phyloP scores from a whole-genome alignment of 257 asterid genomes.

The Verbena officinalis region DNA sequence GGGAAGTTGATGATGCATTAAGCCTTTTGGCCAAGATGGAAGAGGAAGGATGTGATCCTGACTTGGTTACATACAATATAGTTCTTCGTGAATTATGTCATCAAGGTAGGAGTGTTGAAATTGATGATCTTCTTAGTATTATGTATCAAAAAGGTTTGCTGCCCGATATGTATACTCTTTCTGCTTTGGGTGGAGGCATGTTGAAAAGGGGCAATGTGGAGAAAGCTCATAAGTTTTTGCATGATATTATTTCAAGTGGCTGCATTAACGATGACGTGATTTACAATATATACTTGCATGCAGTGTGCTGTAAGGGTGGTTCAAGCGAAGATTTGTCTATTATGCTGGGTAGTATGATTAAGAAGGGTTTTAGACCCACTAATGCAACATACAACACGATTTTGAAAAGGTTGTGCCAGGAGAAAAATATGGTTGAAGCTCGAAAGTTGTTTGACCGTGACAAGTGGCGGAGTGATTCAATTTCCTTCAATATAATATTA shows the following conservation, averaged over 20 bases:
- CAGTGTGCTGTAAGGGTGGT: slow-evolving; percentile 39
- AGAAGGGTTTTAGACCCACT: slow-evolving; percentile 53
- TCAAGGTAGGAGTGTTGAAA: slow-evolving; percentile 43
- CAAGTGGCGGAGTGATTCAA: slow-evolving; percentile 51
- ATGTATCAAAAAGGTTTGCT: slow-evolving; percentile 49
- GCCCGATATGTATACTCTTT: slow-evolving; percentile 55
- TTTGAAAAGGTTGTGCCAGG: slow-evolving; percentile 55
- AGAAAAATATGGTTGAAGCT: slow-evolving; percentile 46
- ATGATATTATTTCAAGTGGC: slow-evolving; percentile 36
- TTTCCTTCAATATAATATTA: slow-evolving; percentile 58
- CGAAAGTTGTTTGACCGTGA: slow-evolving; percentile 38
- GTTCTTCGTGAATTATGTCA: slow-evolving; percentile 57
- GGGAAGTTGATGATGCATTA: slow-evolving; percentile 50
- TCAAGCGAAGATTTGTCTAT: slow-evolving; percentile 45
- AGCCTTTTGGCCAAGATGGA: slow-evolving; percentile 49
- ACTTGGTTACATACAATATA: slow-evolving; percentile 60
- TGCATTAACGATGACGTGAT: slow-evolving; percentile 44
- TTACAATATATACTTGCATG: slow-evolving; percentile 51
- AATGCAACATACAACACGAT: slow-evolving; percentile 50
- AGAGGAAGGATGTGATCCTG: slow-evolving; percentile 52
- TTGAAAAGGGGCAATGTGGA: slow-evolving; percentile 50
- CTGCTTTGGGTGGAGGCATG: slow-evolving; percentile 65
- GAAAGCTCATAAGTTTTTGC: slow-evolving; percentile 39
- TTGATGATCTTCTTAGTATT: slow-evolving; percentile 41
- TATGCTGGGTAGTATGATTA: slow-evolving; percentile 43